Evolutionary conservation across 2,329 filamentous ascomycete species (phyloP), one percentile per base, ranked within the genome.

Genomic region (Exophiala aquamarina): DNA sequence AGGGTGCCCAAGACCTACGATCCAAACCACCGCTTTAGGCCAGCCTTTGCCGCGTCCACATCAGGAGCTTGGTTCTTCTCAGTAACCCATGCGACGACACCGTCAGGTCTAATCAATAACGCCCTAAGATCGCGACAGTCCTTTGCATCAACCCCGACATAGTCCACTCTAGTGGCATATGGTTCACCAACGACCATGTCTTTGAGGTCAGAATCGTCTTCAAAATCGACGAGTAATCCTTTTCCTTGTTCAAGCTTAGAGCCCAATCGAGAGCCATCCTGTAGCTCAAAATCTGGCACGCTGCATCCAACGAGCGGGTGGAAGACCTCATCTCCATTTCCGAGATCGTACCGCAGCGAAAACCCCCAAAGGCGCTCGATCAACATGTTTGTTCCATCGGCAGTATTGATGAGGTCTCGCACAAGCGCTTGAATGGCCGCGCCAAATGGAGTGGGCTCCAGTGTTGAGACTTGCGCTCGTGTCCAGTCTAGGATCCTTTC

Each of bases 291-390:
- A 36, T 70, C 62, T 3, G 66, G 68, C 8, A 61, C 61, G 52
- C 67, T 70, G 40, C 57, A 56, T 3, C 69, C 70, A 17, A 68
- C 61, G 4, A 68, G 48, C 8, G 61, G 56, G 39, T 68, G 62
- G 35, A 44, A 26, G 41, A 60, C 20, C 11, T 21, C 41, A 18
- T 33, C 41, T n/a, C 21, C 36, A 6, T 57, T 32, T 38, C 52
- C 26, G 64, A 54, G 7, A n/a, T 56, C 54, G 39, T 69, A 69
- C 3, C 61, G 56, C 48, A 62, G 61, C 33, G 61, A 63, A 20
- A 70, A 35, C 0, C 68, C 68, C 65, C 62, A 68, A 19, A 67
- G 49, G 3, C 61, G 61, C 9, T 64, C 65, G 17, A 49, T 38
- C 18, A 49, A 35, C 7, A 40, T 28, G 11, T 40, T 49, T n/a